phyloP scores from a whole-genome alignment of 163 green algal species.

The Chlamydomonas reinhardtii region DNA sequence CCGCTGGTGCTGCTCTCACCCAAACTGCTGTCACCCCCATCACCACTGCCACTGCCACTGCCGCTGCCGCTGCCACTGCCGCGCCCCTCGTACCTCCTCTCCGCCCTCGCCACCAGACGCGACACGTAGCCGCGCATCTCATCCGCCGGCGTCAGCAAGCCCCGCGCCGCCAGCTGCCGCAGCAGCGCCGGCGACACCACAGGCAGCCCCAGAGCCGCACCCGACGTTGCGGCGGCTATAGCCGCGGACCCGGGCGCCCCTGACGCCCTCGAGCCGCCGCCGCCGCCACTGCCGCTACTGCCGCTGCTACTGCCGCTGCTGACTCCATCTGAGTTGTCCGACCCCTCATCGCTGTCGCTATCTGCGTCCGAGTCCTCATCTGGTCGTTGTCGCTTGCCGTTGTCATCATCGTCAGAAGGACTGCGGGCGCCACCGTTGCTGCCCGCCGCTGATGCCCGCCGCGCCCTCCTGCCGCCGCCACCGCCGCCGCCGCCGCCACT shows the following conservation, averaged over 20 bases:
- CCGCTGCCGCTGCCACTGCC: neutral
- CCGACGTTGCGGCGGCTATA: neutral
- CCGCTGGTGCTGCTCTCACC: too few species aligned
- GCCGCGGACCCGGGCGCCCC: neutral
- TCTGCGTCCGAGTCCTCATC: neutral
- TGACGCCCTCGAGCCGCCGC: neutral
- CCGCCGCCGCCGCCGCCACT: too few species aligned
- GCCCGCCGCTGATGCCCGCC: too few species aligned
- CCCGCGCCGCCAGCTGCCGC: neutral
- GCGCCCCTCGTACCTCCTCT: neutral
- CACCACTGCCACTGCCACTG: neutral
- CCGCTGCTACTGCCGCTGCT: neutral
- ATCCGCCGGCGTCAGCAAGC: slow-evolving; percentile 14
- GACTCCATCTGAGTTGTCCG: neutral
- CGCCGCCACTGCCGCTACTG: neutral
- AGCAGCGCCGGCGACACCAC: slow-evolving; percentile 14
- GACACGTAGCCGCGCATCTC: slow-evolving; percentile 31
- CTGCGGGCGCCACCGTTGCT: too few species aligned
- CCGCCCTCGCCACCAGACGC: neutral
- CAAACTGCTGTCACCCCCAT: too few species aligned
- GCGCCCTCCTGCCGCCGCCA: too few species aligned
- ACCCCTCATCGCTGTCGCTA: neutral
- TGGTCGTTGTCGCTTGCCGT: too few species aligned
- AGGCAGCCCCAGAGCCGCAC: slow-evolving; percentile 20
- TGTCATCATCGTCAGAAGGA: neutral